Base-by-base conservation (phyloP, 768 basidiomycete species). In the Lepiota venenata region DNA sequence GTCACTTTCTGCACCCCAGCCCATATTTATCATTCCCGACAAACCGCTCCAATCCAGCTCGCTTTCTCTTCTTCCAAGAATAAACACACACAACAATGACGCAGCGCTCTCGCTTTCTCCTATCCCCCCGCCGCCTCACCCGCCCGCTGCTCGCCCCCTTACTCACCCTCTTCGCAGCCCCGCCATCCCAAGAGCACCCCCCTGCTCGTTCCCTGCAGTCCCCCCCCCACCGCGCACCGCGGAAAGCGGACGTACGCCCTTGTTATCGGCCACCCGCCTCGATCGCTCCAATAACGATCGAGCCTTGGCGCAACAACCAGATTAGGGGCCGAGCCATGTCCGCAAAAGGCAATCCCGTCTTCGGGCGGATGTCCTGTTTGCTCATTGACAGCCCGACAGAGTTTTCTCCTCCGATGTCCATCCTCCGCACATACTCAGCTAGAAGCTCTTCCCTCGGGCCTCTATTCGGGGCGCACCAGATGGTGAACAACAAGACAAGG, bases 21-120 rank as follows among this genome's bases (percentile, higher is more conserved):
- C 52, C 37, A 27, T 54, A 54, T 54, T 54, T 54, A 54, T 54
- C 50, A 47, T 36, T n/a, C 36, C 32, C 18, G 32, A 32, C 32
- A 47, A 37, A 18, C 46, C 46, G 36, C 46, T 36, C 43, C 43
- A 45, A 45, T 22, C 43, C 43, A 45, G 43, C 43, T 27, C 43
- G 1, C 43, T 27, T 45, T 25, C 4, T 43, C 4, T 43, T 14
- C 21, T 16, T 14, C 22, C 11, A 29, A 29, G 32, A 36, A 51
- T 51, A 40, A 43, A 27, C 42, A 29, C 41, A 29, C 41, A 14
- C 39, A 39, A 32, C 50, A 51, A 51, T 51, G 50, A 51, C 50
- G 50, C 50, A 51, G 29, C 14, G 21, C 50, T 25, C 48, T 25
- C 25, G 25, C 5, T 44, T 47, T 16, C 42, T 36, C 50, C 50